Base-by-base conservation (phyloP, 768 basidiomycete species). In the Agaricus subrufescens region DNA sequence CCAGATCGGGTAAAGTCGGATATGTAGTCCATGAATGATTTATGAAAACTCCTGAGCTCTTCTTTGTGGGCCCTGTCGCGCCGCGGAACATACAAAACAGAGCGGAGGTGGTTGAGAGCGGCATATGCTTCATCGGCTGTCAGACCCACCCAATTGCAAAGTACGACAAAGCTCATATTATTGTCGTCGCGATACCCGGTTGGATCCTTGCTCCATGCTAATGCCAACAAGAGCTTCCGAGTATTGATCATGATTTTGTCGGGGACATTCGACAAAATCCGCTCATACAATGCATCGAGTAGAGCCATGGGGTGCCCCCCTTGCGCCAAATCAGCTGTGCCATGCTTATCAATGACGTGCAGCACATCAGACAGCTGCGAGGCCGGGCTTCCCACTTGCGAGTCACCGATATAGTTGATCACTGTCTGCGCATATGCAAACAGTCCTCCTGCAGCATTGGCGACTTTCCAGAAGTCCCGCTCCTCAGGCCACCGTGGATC, bases 211-310 rank as follows among this genome's bases (percentile, higher is more conserved):
- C 19, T 34, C 34, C 25, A 25, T 30, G 12, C 48, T 9, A 29
- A 6, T 10, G 4, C 3, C 14, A 51, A 26, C 39, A 51, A 29
- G 7, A 51, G 3, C 19, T 51, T 51, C 29, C 25, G 39, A 12
- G 50, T 43, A 8, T 27, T 15, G 9, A 19, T 4, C n/a, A 43
- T 9, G 10, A 51, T 19, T 12, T 51, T 12, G 1, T 1, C 27
- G 1, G 50, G 50, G 42, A 42, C 26, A 3, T 8, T 15, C 27
- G 34, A 44, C 9, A 58, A 39, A 11, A 58, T 54, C 25, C 14
- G 34, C 5, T 7, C 34, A 34, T 59, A 59, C 10, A 59, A 54
- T 14, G 27, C 44, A 51, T 56, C 54, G 26, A 59, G 54, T 5
- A 19, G 26, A n/a, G 48, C 50, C 50, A 59, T 50, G 14, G 58